A percentile compares a stretch with the other conserved stretches of the same genome.
These are phyloP conservation scores for Metschnikowia matae DNA, from an alignment of 805 yeast species.

Conservation along the genomic window DNA sequence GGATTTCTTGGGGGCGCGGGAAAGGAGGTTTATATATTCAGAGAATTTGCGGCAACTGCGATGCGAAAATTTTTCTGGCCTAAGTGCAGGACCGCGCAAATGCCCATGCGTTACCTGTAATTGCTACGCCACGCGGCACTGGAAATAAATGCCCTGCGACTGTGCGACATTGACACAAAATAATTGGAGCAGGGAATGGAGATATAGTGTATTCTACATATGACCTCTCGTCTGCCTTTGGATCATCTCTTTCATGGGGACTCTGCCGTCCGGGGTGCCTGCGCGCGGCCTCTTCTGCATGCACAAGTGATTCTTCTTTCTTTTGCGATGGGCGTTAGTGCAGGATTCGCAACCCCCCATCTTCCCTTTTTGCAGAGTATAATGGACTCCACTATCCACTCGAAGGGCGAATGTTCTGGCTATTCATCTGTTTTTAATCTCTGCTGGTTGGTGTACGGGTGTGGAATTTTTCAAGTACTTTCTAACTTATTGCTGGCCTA, in stretches of 20 bases:
- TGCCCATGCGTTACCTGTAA: neutral
- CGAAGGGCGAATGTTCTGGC: neutral
- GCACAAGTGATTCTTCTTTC: conserved; percentile 5
- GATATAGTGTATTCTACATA: too few species aligned
- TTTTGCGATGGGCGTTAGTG: conserved; percentile 1
- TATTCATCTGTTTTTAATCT: neutral
- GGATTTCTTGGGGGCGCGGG: conserved; percentile 4
- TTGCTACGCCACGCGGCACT: neutral
- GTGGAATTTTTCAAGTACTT: too few species aligned
- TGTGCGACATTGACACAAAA: neutral
- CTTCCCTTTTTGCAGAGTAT: neutral
- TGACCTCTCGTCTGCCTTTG: neutral
- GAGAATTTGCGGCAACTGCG: conserved; percentile 6
- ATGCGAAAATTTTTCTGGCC: conserved; percentile 3
- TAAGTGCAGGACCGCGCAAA: conserved; percentile 1
- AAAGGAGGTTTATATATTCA: conserved; percentile 9
- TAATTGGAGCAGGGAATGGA: too few species aligned
- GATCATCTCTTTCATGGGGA: neutral
- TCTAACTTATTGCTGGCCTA: neutral
- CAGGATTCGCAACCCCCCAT: conserved; percentile 5
- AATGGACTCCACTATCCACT: neutral
- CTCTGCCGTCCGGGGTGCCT: neutral
- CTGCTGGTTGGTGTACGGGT: neutral
- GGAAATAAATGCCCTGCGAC: neutral
- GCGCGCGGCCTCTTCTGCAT: neutral